phyloP scores from a whole-genome alignment of 2,329 filamentous ascomycete genomes.

The Verticillium nubilum region DNA sequence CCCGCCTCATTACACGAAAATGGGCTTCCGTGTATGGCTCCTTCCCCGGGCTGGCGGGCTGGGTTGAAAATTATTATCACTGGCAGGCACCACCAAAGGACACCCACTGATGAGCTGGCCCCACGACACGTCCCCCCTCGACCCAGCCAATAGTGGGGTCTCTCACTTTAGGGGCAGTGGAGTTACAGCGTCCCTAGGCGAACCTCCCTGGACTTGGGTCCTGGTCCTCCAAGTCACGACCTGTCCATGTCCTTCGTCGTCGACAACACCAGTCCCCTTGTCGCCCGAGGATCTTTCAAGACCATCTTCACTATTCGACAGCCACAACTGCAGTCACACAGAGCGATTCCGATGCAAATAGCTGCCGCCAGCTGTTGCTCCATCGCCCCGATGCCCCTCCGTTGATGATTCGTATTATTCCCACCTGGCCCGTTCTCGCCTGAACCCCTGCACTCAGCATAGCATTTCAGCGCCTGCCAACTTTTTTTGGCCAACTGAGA shows the following conservation, averaged over 20 bases:
- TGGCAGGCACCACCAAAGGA: not conserved
- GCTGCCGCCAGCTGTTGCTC: conserved; percentile 2
- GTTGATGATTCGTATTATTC: conserved; percentile 9
- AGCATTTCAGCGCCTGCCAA: not conserved
- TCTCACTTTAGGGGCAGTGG: not conserved
- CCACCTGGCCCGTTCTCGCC: not conserved
- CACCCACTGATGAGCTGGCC: not conserved
- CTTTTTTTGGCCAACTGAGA: not conserved
- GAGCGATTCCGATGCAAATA: conserved; percentile 12
- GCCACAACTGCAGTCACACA: not conserved
- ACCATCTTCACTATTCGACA: not conserved
- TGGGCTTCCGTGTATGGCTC: not conserved
- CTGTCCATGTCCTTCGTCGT: not conserved
- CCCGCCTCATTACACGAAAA: not conserved
- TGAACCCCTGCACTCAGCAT: not conserved
- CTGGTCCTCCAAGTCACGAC: not conserved
- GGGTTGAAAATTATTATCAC: not conserved
- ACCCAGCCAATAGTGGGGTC: not conserved
- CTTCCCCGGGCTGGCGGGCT: not conserved
- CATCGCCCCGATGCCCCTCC: conserved; percentile 13
- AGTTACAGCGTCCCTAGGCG: not conserved
- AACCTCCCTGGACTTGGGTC: not conserved
- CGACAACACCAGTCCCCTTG: not conserved
- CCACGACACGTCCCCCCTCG: not conserved
- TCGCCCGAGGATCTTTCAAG: not conserved